phyloP scores from a whole-genome alignment of 768 basidiomycete genomes.

The Hygrophorus pudorinus region DNA sequence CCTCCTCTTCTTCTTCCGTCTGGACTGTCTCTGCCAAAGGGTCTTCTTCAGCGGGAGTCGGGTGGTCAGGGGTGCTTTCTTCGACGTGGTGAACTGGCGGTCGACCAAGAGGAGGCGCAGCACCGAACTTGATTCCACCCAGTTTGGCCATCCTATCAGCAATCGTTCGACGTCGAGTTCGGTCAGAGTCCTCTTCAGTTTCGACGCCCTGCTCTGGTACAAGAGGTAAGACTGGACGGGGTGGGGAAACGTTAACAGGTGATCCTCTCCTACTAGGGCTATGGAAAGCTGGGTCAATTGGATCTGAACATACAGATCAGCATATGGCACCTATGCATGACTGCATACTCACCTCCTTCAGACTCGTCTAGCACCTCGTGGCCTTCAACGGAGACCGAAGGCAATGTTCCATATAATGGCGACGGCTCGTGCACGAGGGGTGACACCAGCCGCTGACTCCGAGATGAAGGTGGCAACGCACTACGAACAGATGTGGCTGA shows the following conservation, averaged over 20 bases:
- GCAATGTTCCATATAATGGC: conserved; percentile 10
- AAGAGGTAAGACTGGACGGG: conserved; percentile 11
- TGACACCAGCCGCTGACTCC: neutral
- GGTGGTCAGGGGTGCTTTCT: conserved; percentile 9
- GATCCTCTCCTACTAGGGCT: conserved; percentile 37
- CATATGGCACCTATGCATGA: neutral
- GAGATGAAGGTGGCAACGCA: conserved; percentile 2
- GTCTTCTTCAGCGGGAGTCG: conserved; percentile 8
- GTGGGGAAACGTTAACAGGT: conserved; percentile 13
- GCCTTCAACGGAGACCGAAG: conserved; percentile 15
- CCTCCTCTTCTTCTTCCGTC: conserved; percentile 52
- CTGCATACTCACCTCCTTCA: conserved; percentile 42
- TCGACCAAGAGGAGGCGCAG: conserved; percentile 38
- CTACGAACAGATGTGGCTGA: too few species aligned
- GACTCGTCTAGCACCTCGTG: conserved; percentile 49
- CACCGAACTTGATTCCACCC: conserved; percentile 78
- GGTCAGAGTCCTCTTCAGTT: conserved; percentile 33
- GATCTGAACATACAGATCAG: conserved; percentile 32
- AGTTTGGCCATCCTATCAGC: conserved; percentile 94
- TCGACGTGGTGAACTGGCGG: conserved; percentile 23
- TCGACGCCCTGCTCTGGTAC: conserved; percentile 8
- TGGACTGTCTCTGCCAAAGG: conserved; percentile 11
- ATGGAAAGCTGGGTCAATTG: conserved; percentile 58
- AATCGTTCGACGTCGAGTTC: conserved; percentile 56
- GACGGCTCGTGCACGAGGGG: conserved; percentile 9